These are phyloP conservation scores for Lactarius vividus DNA, from an alignment of 768 basidiomycete species.

Conservation along the genomic window DNA sequence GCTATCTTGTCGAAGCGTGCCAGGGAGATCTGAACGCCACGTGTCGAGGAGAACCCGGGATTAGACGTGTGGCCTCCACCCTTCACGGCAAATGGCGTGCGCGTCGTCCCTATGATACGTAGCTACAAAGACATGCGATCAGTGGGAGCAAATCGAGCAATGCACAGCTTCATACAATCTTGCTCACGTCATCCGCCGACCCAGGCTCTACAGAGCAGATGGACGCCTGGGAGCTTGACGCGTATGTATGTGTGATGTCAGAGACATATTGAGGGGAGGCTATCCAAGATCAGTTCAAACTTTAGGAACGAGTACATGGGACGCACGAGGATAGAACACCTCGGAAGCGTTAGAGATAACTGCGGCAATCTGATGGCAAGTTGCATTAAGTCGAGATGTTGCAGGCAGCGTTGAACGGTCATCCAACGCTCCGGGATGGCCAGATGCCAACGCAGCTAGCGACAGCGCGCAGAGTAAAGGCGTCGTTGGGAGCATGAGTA, in stretches of 20 bases:
- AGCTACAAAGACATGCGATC: not conserved
- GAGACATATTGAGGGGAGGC: not conserved
- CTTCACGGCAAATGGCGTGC: slow-evolving; percentile 19
- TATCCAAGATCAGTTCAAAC: not conserved
- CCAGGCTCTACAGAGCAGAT: slow-evolving; percentile 27
- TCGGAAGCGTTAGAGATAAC: not conserved
- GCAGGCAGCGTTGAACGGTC: not conserved
- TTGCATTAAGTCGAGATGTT: not conserved
- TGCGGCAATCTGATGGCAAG: not conserved
- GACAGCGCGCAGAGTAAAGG: not conserved
- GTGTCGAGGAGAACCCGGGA: slow-evolving; percentile 30
- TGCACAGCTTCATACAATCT: slow-evolving; percentile 16
- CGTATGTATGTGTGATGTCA: not conserved
- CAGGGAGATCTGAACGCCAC: slow-evolving; percentile 26
- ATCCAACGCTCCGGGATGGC: not conserved
- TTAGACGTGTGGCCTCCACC: slow-evolving; percentile 30
- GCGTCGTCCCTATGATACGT: not conserved
- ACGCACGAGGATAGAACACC: not conserved
- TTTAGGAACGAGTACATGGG: not conserved
- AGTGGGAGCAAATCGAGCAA: not conserved
- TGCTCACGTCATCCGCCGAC: slow-evolving; percentile 21
- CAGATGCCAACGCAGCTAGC: not conserved
- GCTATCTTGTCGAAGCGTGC: slow-evolving; percentile 19
- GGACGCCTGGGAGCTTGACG: slow-evolving; percentile 12
- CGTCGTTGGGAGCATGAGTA: not conserved